Percentiles rank a stretch among this genome's conserved stretches.
phyloP scores from a whole-genome alignment of 73 alveolate species.

The Paraurostyla sp. region DNA sequence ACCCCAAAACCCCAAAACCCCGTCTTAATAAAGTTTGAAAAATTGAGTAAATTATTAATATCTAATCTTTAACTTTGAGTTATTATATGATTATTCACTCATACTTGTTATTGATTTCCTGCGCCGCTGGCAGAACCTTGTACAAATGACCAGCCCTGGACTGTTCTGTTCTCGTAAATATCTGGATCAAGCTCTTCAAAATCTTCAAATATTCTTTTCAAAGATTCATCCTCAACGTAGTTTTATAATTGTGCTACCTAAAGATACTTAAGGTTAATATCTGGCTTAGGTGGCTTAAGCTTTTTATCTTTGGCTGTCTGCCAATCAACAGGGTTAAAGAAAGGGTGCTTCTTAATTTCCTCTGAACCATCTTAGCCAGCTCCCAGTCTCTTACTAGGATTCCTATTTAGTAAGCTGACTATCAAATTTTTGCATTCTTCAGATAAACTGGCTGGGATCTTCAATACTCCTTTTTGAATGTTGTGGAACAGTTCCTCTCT shows the following conservation, averaged over 20 bases:
- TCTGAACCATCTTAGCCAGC: slow-evolving; percentile 89
- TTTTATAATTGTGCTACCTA: background rate
- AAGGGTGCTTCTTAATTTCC: slow-evolving; percentile 88
- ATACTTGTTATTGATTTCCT: too few relatives aligned
- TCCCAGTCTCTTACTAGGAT: slow-evolving; percentile 91
- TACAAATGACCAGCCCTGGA: slow-evolving; percentile 56
- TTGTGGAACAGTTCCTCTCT: slow-evolving; percentile 90
- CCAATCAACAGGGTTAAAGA: slow-evolving; percentile 88
- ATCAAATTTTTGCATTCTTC: slow-evolving; percentile 75
- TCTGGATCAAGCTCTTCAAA: slow-evolving; percentile 35
- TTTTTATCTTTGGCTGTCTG: slow-evolving; percentile 78
- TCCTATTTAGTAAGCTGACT: slow-evolving; percentile 83
- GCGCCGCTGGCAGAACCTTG: background rate
- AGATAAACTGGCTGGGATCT: slow-evolving; percentile 78
- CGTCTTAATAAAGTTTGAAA: too few relatives aligned
- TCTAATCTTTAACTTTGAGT: too few relatives aligned
- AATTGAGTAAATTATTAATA: too few relatives aligned
- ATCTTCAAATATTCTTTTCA: slow-evolving; percentile 24
- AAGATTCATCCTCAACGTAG: slow-evolving; percentile 36
- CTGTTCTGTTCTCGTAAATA: slow-evolving; percentile 44
- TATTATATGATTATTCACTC: too few relatives aligned
- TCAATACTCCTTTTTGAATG: slow-evolving; percentile 88
- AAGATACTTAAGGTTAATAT: slow-evolving; percentile 32
- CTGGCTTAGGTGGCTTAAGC: slow-evolving; percentile 80
- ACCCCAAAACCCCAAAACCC: too few relatives aligned